Base-by-base conservation (phyloP, 2,329 filamentous ascomycete species). In the Hymenoscyphus fraxineus region DNA sequence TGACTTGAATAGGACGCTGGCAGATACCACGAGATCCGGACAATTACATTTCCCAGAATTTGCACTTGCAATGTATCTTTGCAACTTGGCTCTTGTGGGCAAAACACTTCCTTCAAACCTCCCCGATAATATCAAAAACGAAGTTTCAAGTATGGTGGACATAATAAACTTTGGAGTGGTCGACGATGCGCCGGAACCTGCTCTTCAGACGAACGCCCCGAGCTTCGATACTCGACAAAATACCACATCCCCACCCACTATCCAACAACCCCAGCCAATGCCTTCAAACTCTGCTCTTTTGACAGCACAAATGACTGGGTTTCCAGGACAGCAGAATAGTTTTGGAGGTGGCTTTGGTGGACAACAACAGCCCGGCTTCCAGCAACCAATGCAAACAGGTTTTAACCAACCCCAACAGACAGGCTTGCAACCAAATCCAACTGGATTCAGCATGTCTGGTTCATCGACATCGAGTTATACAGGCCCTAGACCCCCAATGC, bases 61-160 rank as follows among this genome's bases (percentile, higher is more conserved):
- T 70, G 95, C 95, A 7, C 82, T 99, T 64, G 92, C 95, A 67
- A 98, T 99, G 95, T 99, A 99, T 73, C 86, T 99, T 39, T 99
- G 95, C 82, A 99, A 98, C 75, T 76, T 99, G 70, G 95, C 90
- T 76, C 82, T 98, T 65, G 95, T 92, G 0, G 92, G 93, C 65
- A 97, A 96, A 78, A 82, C 88, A 0, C 78, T 99, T 31, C 95
- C 95, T 0, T 74, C 82, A 1, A 77, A 75, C 6, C 82, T 99
- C 10, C 95, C 95, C 0, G 93, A 97, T 39, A 89, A 87, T 65
- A 88, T 99, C 69, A 90, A 88, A 80, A 99, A 99, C 73, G 95
- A 99, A 77, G 95, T 99, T 19, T 98, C 94, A 3, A 97, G 95
- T 78, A 98, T 99, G 93, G 95, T 99, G 51, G 95, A 99, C 75